Percentiles rank a stretch among this genome's conserved stretches.
Evolutionary conservation across 257 asterid genomes (phyloP).

Genomic region (Penstemon newberryi): DNA sequence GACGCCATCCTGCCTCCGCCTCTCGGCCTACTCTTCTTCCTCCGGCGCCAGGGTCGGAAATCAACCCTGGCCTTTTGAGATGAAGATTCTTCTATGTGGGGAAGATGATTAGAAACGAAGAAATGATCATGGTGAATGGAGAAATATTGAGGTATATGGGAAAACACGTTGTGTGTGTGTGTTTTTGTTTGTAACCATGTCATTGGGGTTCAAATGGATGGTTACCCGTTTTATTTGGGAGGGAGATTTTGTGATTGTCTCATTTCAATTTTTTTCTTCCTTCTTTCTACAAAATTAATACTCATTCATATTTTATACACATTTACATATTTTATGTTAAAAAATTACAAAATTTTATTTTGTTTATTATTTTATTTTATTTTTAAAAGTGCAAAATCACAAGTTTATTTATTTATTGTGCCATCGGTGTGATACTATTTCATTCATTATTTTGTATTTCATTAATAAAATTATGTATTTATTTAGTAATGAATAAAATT

Average conservation of each 20-base stretch:
- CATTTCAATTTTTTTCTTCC: no score
- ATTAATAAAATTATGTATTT: no score
- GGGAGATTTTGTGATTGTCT: neutral
- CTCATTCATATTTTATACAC: no score
- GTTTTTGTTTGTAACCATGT: neutral
- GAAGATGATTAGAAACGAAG: neutral
- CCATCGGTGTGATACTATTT: no score
- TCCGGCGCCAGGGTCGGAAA: constrained; percentile 25
- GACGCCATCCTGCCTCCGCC: constrained; percentile 25
- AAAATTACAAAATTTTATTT: neutral
- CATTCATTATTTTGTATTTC: no score
- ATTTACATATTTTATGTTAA: neutral
- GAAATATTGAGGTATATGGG: constrained; percentile 16
- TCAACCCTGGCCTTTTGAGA: constrained; percentile 21
- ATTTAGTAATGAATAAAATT: no score
- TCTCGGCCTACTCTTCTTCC: constrained; percentile 34
- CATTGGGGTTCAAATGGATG: constrained; percentile 24
- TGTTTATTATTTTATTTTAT: neutral
- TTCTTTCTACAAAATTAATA: no score
- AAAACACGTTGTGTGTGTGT: neutral
- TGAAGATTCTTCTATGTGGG: neutral
- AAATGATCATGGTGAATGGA: constrained; percentile 10
- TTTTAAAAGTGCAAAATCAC: no score
- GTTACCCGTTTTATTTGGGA: constrained; percentile 34
- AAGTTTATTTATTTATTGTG: no score